Evolutionary conservation across 2,329 filamentous ascomycete species (phyloP), one percentile per base, ranked within the genome.

Genomic region (Rhynchosporium graminicola): DNA sequence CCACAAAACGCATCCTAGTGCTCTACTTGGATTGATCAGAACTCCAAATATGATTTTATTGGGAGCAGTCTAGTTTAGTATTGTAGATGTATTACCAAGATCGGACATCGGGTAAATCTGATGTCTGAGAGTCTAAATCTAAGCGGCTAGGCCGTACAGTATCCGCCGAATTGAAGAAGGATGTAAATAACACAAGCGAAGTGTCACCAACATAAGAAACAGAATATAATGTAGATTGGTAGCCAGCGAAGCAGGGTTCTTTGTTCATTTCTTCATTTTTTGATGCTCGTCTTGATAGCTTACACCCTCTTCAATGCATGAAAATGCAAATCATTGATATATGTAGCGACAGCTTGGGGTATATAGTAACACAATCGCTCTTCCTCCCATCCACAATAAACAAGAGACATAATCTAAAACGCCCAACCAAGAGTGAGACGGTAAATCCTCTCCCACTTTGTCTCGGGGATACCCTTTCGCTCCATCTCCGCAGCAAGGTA

Each of bases 391-490:
- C 48, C 48, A 52, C 9, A 36, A 36, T 5, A 5, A 36, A 36
- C 33, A 36, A 6, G 33, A 5, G 33, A 36, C 5, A 20, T 38
- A 33, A 45, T 45, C 33, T 65, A 70, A 43, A 70, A 70, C 10
- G 62, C 54, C 57, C 60, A 66, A 10, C 70, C 70, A 56, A 71
- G 57, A 33, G 70, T 71, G 12, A 55, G 31, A 26, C 69, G 59
- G 43, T 72, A 71, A 51, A 70, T 56, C 61, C 61, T 69, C 55
- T 69, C 66, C 8, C 52, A 12, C 61, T 65, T 69, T 3, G 69
- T 68, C 62, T 71, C 67, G 8, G 62, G 57, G 4, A 57, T 60
- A 36, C 66, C 69, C 47, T 68, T 65, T 63, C 58, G 69, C 56
- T 57, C 63, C 5, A 57, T 54, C 48, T 68, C 54, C 2, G 52